phyloP scores from a whole-genome alignment of 192 early-diverging fungal genomes.

The Rhizophagus sp. region DNA sequence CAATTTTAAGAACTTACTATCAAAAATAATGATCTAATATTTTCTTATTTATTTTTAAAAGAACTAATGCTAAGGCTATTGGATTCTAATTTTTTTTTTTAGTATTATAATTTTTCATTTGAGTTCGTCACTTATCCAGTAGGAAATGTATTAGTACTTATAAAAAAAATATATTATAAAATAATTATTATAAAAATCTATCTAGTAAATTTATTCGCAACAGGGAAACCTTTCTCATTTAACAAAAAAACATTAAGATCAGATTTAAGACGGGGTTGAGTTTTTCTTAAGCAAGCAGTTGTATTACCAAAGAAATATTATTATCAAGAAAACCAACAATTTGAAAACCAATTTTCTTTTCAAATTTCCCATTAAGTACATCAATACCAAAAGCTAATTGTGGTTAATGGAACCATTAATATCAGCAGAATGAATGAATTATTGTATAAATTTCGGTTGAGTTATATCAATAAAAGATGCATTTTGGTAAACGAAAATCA shows the following conservation, averaged over 20 bases:
- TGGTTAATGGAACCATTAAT: background rate
- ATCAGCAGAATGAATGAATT: background rate
- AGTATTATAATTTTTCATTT: too few species aligned
- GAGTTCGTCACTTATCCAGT: too few species aligned
- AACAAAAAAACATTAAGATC: conserved; percentile 2
- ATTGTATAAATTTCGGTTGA: background rate
- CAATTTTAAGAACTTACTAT: too few species aligned
- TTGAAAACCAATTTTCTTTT: background rate
- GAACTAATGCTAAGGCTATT: too few species aligned
- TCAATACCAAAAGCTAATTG: background rate
- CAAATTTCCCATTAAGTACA: background rate
- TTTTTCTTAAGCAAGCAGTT: background rate
- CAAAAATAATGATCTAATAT: too few species aligned
- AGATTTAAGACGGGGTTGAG: background rate
- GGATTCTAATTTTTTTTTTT: too few species aligned
- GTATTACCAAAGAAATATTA: background rate
- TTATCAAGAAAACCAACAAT: background rate
- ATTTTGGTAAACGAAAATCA: background rate
- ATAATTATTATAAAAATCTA: background rate
- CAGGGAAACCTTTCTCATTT: background rate
- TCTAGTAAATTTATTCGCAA: background rate
- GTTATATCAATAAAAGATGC: too few species aligned
- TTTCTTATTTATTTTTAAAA: too few species aligned
- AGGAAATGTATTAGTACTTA: too few species aligned
- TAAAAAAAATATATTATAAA: too few species aligned